Base-by-base conservation (phyloP, 352 stramenopile species). In the Phytophthora multivora region DNA sequence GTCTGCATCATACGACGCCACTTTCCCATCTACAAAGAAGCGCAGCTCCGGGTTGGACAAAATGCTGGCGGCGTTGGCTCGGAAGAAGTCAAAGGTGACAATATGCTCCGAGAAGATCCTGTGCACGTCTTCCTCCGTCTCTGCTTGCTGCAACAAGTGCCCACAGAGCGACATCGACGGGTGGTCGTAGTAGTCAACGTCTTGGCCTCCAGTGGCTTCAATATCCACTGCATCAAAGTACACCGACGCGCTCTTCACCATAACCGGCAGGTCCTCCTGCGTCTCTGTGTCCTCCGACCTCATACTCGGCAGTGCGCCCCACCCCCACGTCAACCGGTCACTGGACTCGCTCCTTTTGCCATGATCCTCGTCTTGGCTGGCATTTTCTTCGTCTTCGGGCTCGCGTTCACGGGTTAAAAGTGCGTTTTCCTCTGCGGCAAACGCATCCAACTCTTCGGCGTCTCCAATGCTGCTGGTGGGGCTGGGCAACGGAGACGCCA, bases 141-240 rank as follows among this genome's bases (percentile, higher is more conserved):
- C 63, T 0, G 66, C 69, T 7, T 80, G 40, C 5, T 59, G 60
- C 11, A 95, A 50, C 11, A 93, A 60, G 38, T 93, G 66, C 0
- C 86, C 83, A 36, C 86, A 95, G 2, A 95, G 74, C 1, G 86
- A 95, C 73, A 93, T 86, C 19, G 71, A 86, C 11, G 82, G 83
- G 10, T 81, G 74, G 28, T 86, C 72, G 69, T 57, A 53, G 23
- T 64, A 59, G 31, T 51, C 49, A 1, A 40, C 51, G 15, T 54
- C 12, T 23, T 64, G 35, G 18, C 33, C 35, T 18, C 19, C 15
- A 10, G 54, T 71, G 30, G 26, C 65, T 47, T 69, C 71, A 57
- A 66, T 67, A 26, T 92, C 83, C 19, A 95, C 71, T 0, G 82
- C 84, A 53, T 93, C 83, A 73, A 93, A 95, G 50, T 93, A 95